phyloP scores from a whole-genome alignment of 1,284 basidiomycete genomes.

The Austropuccinia psidii region DNA sequence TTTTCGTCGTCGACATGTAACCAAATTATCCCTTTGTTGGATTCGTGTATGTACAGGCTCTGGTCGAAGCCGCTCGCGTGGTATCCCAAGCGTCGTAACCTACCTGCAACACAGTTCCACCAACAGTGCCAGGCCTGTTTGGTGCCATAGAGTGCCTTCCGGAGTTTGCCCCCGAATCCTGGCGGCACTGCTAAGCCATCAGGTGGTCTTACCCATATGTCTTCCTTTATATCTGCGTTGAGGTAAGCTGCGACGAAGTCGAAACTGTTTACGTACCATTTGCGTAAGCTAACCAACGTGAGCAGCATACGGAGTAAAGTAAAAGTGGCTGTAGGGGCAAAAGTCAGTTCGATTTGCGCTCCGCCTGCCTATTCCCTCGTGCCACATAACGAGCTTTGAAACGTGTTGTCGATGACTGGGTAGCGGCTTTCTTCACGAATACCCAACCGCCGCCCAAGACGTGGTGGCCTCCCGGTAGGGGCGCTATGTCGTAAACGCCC shows the following conservation, averaged over 20 bases:
- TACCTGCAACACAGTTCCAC: constrained; percentile 5
- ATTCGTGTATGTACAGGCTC: no score
- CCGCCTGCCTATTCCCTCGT: not conserved
- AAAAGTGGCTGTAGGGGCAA: not conserved
- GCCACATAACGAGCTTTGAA: not conserved
- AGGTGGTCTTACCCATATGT: constrained; percentile 8
- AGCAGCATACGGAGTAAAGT: not conserved
- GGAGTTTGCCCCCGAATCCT: not conserved
- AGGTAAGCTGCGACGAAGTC: constrained; percentile 13
- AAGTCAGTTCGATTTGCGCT: not conserved
- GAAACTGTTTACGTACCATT: not conserved
- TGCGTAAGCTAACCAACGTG: not conserved
- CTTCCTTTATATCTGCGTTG: not conserved
- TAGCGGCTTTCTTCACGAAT: no score
- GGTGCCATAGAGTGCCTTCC: constrained; percentile 4
- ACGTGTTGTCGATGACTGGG: no score
- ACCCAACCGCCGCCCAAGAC: no score
- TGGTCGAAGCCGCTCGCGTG: no score
- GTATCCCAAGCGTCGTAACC: no score
- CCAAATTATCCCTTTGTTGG: no score
- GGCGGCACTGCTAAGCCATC: not conserved
- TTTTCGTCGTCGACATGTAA: no score
- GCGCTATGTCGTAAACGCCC: no score
- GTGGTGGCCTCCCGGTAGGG: no score
- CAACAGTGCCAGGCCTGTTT: constrained; percentile 6